These are phyloP conservation scores for Penicillium bialowiezense DNA, from an alignment of 495 filamentous ascomycete genomes.

Conservation along the genomic window DNA sequence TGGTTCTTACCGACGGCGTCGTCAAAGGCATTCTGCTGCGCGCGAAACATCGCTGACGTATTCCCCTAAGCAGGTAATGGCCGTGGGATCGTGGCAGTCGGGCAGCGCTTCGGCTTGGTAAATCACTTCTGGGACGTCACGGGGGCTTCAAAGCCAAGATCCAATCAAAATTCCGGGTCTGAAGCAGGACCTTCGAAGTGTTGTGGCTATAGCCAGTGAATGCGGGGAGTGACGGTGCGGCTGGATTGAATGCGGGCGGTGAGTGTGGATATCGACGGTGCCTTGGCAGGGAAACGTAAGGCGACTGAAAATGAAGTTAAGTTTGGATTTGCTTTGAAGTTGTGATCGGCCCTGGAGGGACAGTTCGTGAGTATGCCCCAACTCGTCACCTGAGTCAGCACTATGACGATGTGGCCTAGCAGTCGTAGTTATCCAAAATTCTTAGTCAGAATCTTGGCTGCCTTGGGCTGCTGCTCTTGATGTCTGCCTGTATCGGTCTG, in stretches of 20 bases:
- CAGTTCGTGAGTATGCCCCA: conserved; percentile 1
- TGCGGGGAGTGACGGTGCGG: conserved; percentile 32
- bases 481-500: not conserved
- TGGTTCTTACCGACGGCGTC: conserved; percentile 65
- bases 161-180: not conserved
- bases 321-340: too few species aligned
- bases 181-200: not conserved
- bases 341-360: not conserved
- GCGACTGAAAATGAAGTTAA: not conserved
- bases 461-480: too few species aligned
- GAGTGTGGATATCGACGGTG: not conserved
- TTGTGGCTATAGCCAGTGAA: conserved; percentile 14
- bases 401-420: conserved; percentile 5
- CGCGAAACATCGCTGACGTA: conserved; percentile 63
- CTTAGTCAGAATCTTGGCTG: too few species aligned
- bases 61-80: conserved; percentile 1
- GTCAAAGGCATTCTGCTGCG: conserved; percentile 76
- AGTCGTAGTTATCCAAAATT: too few species aligned
- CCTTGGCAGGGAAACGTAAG: not conserved
- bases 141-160: not conserved
- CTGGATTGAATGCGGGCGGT: conserved; percentile 7
- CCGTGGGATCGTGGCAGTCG: conserved; percentile 6
- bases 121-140: not conserved
- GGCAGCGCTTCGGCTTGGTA: conserved; percentile 12
- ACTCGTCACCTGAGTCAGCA: conserved; percentile 11